Evolutionary conservation across 164 flowering plant species (phyloP).

Genomic region (Litsea cubeba): DNA sequence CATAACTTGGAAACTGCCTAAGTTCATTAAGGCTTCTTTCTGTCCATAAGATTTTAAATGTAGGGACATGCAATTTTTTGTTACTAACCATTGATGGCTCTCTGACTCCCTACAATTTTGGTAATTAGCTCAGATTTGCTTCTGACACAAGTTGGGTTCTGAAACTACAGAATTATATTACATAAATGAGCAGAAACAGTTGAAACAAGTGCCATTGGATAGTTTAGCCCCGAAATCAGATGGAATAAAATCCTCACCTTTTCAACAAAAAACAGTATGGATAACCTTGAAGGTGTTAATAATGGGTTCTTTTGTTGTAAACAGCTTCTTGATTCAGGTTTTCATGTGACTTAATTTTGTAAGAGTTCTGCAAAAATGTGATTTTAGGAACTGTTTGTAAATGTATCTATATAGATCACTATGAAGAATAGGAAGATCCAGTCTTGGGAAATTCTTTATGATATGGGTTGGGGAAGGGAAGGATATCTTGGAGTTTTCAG

Average conservation of each 20-base stretch:
- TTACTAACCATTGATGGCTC: not conserved
- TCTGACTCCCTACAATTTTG: not conserved
- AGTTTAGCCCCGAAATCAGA: not conserved
- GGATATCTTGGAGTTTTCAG: no score
- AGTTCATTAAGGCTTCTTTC: not conserved
- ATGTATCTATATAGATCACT: no score
- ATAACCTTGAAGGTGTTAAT: no score
- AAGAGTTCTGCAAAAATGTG: no score
- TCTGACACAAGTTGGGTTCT: not conserved
- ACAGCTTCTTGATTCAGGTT: no score
- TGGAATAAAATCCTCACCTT: not conserved
- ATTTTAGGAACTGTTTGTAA: no score
- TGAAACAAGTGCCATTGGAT: not conserved
- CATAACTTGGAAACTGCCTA: not conserved
- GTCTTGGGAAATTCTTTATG: no score
- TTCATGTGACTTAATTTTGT: no score
- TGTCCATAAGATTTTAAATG: not conserved
- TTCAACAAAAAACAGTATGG: not conserved
- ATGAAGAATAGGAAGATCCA: no score
- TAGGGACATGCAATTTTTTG: not conserved
- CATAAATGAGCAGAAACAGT: not conserved
- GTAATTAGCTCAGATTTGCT: not conserved
- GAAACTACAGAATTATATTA: not conserved
- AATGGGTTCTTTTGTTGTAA: no score
- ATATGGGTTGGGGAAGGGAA: no score